Evolutionary conservation across 2,329 filamentous ascomycete species (phyloP), one percentile per base, ranked within the genome.

Genomic region (Hansfordia pulvinata): DNA sequence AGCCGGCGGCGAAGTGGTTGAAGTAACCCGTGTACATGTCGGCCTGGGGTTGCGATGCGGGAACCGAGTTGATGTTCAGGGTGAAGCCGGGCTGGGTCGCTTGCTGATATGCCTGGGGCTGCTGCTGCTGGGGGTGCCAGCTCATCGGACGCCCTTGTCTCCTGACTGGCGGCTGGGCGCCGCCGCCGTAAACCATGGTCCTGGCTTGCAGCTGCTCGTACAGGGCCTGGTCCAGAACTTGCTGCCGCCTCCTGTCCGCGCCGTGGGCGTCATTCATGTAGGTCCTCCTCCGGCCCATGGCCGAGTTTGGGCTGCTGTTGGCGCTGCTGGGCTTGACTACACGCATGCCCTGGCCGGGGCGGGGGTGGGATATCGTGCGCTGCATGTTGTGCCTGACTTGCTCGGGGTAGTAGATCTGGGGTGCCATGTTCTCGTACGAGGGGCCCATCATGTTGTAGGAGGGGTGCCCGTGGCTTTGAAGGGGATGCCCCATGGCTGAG

Each of bases 241-340:
- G 62, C 26, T 62, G 61, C 32, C 53, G 60, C 35, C 59, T 54
- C 32, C 50, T 53, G 6, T 16, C 14, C 34, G 52, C 54, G 32
- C 61, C 47, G 35, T 47, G 52, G 32, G 47, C 45, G 35, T 72
- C 60, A 42, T 64, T 58, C 47, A 71, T 60, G 33, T 70, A 46
- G 2, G 69, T 73, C 44, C 64, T 69, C 43, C 72, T 60, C 37
- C 69, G 56, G 30, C 55, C 52, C 38, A 62, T 52, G 36, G 56
- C 47, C 11, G 60, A 58, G 38, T 71, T 62, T 10, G 76, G 77
- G 47, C 77, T 82, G 51, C 69, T 80, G 56, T 61, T 79, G 36
- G 74, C 65, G 49, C 75, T 80, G 36, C 56, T 66, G 10, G 75
- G 71, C 49, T 82, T 82, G 30, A 53, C 53, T 20, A 82, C 58